Evolutionary conservation across 208 protist genomes (phyloP).

Genomic region (Leishmania major): DNA sequence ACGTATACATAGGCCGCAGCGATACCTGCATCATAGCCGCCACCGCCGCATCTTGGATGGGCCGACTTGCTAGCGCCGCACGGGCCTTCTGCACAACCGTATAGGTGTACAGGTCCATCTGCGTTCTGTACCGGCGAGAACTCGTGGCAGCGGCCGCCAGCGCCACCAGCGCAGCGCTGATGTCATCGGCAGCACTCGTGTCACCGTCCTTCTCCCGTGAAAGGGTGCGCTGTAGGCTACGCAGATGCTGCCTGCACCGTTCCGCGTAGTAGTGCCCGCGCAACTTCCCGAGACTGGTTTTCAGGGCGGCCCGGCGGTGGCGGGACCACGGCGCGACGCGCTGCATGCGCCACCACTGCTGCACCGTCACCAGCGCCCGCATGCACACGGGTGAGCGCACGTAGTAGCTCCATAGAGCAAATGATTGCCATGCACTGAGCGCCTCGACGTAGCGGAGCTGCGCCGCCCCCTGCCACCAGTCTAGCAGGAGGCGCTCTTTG

Average conservation of each 20-base stretch:
- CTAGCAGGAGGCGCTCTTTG: slow-evolving; percentile 22
- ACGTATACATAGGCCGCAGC: not conserved
- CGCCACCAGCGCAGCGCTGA: slow-evolving; percentile 3
- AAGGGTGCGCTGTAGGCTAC: not conserved
- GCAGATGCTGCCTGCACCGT: slow-evolving; percentile 14
- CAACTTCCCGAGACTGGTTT: not conserved
- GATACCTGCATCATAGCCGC: not conserved
- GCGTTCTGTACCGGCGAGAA: slow-evolving; percentile 30
- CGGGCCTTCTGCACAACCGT: slow-evolving; percentile 18
- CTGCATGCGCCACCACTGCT: slow-evolving; percentile 78
- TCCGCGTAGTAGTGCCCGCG: slow-evolving; percentile 4
- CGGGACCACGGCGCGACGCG: slow-evolving; percentile 19
- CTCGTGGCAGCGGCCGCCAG: slow-evolving; percentile 39
- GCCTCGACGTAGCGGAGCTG: slow-evolving; percentile 30
- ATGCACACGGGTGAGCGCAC: slow-evolving; percentile 49
- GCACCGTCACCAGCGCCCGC: slow-evolving; percentile 47
- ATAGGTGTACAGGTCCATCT: slow-evolving; percentile 43
- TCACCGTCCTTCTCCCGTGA: not conserved
- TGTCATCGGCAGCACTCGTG: not conserved
- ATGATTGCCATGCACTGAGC: slow-evolving; percentile 2
- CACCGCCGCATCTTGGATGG: not conserved
- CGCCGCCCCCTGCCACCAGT: slow-evolving; percentile 18
- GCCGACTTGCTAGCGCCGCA: slow-evolving; percentile 9
- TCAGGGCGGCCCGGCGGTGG: slow-evolving; percentile 5
- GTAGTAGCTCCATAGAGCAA: slow-evolving; percentile 22